These are phyloP conservation scores for Nakazawaea populi DNA, from an alignment of 805 yeast genomes.

Conservation along the genomic window DNA sequence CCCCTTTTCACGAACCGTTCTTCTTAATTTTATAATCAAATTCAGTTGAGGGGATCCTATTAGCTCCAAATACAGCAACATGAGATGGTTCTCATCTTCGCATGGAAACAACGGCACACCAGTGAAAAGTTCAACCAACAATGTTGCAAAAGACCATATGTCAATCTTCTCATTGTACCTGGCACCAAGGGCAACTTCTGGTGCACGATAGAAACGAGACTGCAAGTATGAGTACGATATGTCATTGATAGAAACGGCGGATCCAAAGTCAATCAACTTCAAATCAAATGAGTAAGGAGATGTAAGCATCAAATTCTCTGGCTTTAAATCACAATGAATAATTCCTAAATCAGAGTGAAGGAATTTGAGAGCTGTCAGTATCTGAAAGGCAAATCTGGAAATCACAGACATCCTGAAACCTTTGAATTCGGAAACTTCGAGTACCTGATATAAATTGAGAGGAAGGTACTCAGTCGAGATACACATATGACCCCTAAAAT, in stretches of 20 bases:
- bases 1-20: slow-evolving; percentile 29
- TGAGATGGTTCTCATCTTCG: slow-evolving; percentile 40
- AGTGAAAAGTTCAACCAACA: slow-evolving; percentile 77
- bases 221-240: slow-evolving; percentile 45
- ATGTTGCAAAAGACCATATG: slow-evolving; percentile 95
- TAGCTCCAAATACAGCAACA: slow-evolving; percentile 34
- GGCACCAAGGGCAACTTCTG: slow-evolving; percentile 68
- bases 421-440: slow-evolving; percentile 41
- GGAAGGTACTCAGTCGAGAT: slow-evolving; percentile 71
- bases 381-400: slow-evolving; percentile 42
- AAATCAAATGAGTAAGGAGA: slow-evolving; percentile 39
- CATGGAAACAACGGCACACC: slow-evolving; percentile 47
- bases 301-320: slow-evolving; percentile 68
- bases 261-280: slow-evolving; percentile 79
- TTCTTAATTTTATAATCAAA: slow-evolving; percentile 33
- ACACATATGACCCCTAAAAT: slow-evolving; percentile 78
- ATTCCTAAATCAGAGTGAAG: slow-evolving; percentile 46
- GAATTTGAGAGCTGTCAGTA: slow-evolving; percentile 53
- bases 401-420: slow-evolving; percentile 42
- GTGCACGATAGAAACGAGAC: slow-evolving; percentile 74
- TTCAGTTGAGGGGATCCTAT: slow-evolving; percentile 42
- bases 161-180: slow-evolving; percentile 49
- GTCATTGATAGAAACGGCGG: slow-evolving; percentile 43
- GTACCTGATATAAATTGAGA: slow-evolving; percentile 55
- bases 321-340: slow-evolving; percentile 83